Base-by-base conservation (phyloP, 2,329 filamentous ascomycete species). In the Pseudogymnoascus sp. region DNA sequence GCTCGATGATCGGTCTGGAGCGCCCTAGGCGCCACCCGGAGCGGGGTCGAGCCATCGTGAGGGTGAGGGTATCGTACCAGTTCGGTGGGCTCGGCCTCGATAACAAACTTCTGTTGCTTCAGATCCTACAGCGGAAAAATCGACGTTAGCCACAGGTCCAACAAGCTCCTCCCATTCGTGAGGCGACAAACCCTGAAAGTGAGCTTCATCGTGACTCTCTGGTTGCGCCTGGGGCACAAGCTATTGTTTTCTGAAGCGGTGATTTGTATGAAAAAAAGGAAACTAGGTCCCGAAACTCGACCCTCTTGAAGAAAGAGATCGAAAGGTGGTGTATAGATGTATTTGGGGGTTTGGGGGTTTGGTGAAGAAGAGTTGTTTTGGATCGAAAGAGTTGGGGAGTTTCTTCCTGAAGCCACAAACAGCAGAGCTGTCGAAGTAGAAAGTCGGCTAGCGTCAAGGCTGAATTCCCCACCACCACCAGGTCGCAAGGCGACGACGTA, bases 61-160 rank as follows among this genome's bases (percentile, higher is more conserved):
- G 31, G n/a, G 31, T 2, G 10, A 60, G 59, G 18, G 16, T 23
- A 40, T 53, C 89, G 72, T 87, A 97, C 92, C 76, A 91, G 90
- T 75, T 97, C 92, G 68, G 89, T 87, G 67, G 92, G 91, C 77
- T 97, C 92, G 73, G 92, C 91, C 70, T 97, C 93, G 81, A 99
- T 89, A 73, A 88, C 87, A 79, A 99, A 99, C 82, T 97, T 97
- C 77, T 97, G 90, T 78, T 97, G 94, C 83, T 97, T 97, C 73
- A 99, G 84, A 81, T 99, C 94, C 92, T 97, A 71, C 35, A 70
- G 47, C 44, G n/a, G 61, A 69, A 59, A 59, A 65, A 59, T 37
- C 25, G 50, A 59, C 35, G 66, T 72, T 66, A 70, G 70, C 64
- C 67, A 63, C 64, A 40, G 56, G 63, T 64, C 73, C 67, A 66